These are phyloP conservation scores for Debaryomyces prosopidis DNA, from an alignment of 805 yeast genomes.

Conservation along the genomic window DNA sequence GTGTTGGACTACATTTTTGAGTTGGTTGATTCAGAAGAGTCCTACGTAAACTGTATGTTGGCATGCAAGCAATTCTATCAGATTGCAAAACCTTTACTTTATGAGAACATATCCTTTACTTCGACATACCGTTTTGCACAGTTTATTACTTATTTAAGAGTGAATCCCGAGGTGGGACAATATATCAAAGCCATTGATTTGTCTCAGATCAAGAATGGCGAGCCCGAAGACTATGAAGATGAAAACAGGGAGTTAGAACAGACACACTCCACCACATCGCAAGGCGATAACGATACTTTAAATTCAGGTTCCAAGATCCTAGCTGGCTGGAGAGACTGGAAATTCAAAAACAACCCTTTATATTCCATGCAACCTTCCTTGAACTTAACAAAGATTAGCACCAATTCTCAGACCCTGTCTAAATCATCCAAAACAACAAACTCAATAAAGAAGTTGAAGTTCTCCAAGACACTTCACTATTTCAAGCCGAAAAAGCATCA, in stretches of 20 bases:
- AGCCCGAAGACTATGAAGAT: slow-evolving; percentile 16
- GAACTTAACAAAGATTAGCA: slow-evolving; percentile 14
- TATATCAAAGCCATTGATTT: slow-evolving; percentile 61
- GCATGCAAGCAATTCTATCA: slow-evolving; percentile 52
- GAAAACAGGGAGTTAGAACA: slow-evolving; percentile 10
- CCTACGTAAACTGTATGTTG: slow-evolving; percentile 42
- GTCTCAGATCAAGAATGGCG: slow-evolving; percentile 44
- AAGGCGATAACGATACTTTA: slow-evolving; percentile 6
- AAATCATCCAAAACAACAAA: slow-evolving; percentile 16
- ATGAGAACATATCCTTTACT: slow-evolving; percentile 53
- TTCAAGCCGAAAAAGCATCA: slow-evolving; percentile 18
- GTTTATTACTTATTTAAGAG: slow-evolving; percentile 66
- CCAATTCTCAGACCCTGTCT: slow-evolving; percentile 17
- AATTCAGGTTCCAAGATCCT: slow-evolving; percentile 31
- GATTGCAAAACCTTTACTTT: slow-evolving; percentile 55
- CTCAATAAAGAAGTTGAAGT: slow-evolving; percentile 8
- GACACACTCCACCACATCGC: background rate
- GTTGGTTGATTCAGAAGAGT: slow-evolving; percentile 35
- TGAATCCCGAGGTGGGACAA: slow-evolving; percentile 54
- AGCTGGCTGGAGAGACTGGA: slow-evolving; percentile 95
- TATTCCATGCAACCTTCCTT: slow-evolving; percentile 37
- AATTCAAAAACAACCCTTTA: slow-evolving; percentile 69
- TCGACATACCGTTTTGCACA: slow-evolving; percentile 82
- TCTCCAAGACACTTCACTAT: slow-evolving; percentile 20
- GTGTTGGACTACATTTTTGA: slow-evolving; percentile 38